Evolutionary conservation across 805 yeast species (phyloP), one percentile per base, ranked within the genome.

Genomic region (Barnettozyma pratensis): DNA sequence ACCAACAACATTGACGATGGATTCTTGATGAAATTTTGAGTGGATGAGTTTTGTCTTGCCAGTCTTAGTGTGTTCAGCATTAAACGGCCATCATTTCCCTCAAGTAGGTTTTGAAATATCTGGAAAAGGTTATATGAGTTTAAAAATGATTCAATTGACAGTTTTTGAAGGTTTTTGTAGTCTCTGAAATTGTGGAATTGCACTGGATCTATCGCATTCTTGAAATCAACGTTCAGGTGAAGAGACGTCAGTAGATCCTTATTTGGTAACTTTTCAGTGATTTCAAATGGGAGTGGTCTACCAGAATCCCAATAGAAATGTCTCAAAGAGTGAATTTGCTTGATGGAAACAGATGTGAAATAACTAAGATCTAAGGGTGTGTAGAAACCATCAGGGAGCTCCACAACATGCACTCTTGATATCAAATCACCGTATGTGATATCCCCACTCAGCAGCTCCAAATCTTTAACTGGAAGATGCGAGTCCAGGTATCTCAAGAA

Each of bases 321-420:
- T 10, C 39, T 38, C 46, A 72, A 52, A 1, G 52, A 54, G 1
- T 40, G 42, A 44, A 74, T 65, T 32, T 67, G 67, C 5, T 49
- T 45, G 5, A 53, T 44, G 7, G 75, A 58, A 35, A 46, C 54
- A 31, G 51, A 53, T 28, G 62, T 58, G 38, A 69, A 57, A 5
- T 64, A 65, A 30, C 58, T 49, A 7, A 57, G 51, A 42, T 73
- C 74, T 48, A 64, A 63, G 0, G 67, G 59, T 39, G 69, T 67
- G 34, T 48, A 49, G 29, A 73, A 63, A 27, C 74, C 70, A 50
- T 73, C 76, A 0, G 79, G 80, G 5, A 76, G 53, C 27, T 60
- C 58, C 2, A 68, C 56, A 44, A 72, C 64, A 41, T 63, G 67
- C 26, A 76, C 53, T 12, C 56, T 52, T 39, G 55, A 54, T 4